phyloP scores from a whole-genome alignment of 225 moss, liverwort and hornwort species.

The Rhytidiadelphus loreus region DNA sequence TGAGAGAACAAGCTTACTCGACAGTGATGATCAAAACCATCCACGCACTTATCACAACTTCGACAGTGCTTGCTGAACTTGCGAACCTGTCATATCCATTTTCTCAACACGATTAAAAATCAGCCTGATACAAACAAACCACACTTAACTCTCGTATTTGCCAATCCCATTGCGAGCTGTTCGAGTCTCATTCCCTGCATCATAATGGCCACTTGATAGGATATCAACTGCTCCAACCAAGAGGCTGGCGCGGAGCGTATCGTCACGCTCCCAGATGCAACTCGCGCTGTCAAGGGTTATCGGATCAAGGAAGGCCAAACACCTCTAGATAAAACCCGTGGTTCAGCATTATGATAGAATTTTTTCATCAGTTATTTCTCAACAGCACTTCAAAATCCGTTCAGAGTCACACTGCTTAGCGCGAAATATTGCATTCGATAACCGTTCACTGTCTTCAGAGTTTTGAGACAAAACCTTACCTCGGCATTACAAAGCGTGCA shows the following conservation, averaged over 20 bases:
- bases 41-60: constrained; percentile 97
- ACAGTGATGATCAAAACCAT: constrained; percentile 97
- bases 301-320: background rate
- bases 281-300: background rate
- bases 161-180: background rate
- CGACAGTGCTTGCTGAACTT: constrained; percentile 95
- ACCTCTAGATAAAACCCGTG: background rate
- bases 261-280: background rate
- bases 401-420: background rate
- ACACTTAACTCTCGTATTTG: background rate
- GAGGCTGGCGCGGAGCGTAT: background rate
- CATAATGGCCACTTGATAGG: background rate
- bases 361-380: background rate
- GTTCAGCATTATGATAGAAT: background rate
- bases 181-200: background rate
- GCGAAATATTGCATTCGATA: background rate
- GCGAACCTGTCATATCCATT: constrained; percentile 48
- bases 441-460: background rate
- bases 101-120: background rate
- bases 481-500: constrained; percentile 89
- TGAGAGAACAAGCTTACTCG: constrained; percentile 40
- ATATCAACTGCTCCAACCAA: background rate
- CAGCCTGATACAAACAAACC: background rate
- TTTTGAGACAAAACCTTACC: constrained; percentile 27
- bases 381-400: background rate